A percentile compares a stretch with the other conserved stretches of the same genome.
Conservation (phyloP, 2,329 filamentous ascomycete species). For the Camillea tinctor region DNA sequence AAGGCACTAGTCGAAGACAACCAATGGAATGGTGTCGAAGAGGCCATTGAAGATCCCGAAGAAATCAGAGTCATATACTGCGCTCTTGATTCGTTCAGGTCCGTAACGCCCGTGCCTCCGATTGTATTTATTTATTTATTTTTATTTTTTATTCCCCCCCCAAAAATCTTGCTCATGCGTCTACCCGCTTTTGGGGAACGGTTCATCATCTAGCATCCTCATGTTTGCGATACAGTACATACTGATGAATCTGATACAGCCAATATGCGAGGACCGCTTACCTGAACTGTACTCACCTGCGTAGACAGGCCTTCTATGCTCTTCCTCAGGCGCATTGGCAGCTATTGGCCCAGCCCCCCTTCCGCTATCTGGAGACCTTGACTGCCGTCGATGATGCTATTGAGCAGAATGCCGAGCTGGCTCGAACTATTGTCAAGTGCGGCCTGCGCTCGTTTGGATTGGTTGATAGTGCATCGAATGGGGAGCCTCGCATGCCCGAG, state of each 20-base stretch:
- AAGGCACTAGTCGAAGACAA: constrained; percentile 31
- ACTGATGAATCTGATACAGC: constrained; percentile 42
- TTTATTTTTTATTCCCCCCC: too few relatives aligned
- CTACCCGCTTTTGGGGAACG: not conserved
- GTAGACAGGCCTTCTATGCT: constrained; percentile 90
- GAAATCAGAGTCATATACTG: constrained; percentile 78
- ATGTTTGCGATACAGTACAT: constrained; percentile 2
- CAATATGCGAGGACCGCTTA: constrained; percentile 85
- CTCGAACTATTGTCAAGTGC: constrained; percentile 71
- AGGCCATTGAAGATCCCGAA: constrained; percentile 70
- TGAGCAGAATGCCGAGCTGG: constrained; percentile 80
- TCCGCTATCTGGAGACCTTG: constrained; percentile 78
- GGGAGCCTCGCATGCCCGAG: constrained; percentile 48
- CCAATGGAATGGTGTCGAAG: constrained; percentile 61
- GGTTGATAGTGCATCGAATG: constrained; percentile 31
- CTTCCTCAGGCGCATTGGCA: constrained; percentile 82
- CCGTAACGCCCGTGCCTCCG: constrained; percentile 37
- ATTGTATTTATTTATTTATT: constrained; percentile 2
- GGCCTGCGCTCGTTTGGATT: constrained; percentile 68
- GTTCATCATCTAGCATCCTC: constrained; percentile 13
- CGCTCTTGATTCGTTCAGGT: constrained; percentile 88
- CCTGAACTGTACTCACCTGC: constrained; percentile 85
- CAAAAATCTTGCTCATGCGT: constrained; percentile 5
- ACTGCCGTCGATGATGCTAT: constrained; percentile 82
- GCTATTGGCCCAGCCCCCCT: constrained; percentile 76